phyloP scores from a whole-genome alignment of 192 early-diverging fungal species.

The Pilaira anomala region DNA sequence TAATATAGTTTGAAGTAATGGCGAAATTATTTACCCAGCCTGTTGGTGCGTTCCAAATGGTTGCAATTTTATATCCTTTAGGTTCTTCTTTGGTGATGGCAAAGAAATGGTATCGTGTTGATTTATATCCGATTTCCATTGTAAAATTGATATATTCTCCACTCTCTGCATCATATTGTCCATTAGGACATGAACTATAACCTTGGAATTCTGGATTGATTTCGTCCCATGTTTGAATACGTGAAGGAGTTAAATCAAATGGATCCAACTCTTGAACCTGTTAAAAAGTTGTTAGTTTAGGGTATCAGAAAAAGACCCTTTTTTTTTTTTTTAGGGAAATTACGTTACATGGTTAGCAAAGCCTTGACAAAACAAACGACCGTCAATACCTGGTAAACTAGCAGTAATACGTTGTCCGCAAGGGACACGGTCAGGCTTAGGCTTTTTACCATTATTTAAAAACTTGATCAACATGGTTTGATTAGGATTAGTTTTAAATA shows the following conservation, averaged over 20 bases:
- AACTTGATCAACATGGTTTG: slow-evolving; percentile 67
- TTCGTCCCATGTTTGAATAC: slow-evolving; percentile 56
- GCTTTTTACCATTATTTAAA: slow-evolving; percentile 47
- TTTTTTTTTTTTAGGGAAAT: not conserved
- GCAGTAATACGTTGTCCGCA: slow-evolving; percentile 61
- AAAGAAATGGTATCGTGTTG: slow-evolving; percentile 66
- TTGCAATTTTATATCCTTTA: slow-evolving; percentile 60
- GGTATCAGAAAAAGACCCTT: not conserved
- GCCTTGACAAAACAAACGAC: slow-evolving; percentile 64
- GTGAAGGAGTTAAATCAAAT: slow-evolving; percentile 57
- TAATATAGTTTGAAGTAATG: slow-evolving; percentile 68
- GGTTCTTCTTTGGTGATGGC: slow-evolving; percentile 59
- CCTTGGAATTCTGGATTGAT: slow-evolving; percentile 67
- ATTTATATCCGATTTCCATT: slow-evolving; percentile 67
- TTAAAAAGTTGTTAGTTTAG: not conserved
- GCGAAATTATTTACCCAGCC: slow-evolving; percentile 77
- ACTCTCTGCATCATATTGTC: slow-evolving; percentile 66
- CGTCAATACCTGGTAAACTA: slow-evolving; percentile 59
- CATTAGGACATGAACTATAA: slow-evolving; percentile 64
- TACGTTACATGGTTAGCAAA: slow-evolving; percentile 60
- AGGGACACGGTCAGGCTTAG: slow-evolving; percentile 62
- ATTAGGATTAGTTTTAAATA: slow-evolving; percentile 70
- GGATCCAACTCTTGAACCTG: slow-evolving; percentile 67
- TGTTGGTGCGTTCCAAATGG: slow-evolving; percentile 56
- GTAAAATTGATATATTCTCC: slow-evolving; percentile 74